phyloP scores from a whole-genome alignment of 768 basidiomycete species.

The Floccularia luteovirens region DNA sequence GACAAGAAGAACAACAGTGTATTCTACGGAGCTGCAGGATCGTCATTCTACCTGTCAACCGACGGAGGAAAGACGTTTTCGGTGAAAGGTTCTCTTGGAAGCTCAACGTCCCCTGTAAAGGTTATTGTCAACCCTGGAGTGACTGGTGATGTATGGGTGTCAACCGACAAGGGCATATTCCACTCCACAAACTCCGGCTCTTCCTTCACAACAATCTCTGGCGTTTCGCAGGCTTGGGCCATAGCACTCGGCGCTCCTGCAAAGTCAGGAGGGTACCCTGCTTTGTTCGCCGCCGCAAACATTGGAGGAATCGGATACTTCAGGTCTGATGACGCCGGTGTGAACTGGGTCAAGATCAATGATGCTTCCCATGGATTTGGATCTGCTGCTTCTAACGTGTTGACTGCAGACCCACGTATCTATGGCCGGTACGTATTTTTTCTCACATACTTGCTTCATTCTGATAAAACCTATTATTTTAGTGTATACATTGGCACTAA shows the following conservation, averaged over 20 bases:
- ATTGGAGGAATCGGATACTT: conserved; percentile 44
- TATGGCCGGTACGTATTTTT: conserved; percentile 41
- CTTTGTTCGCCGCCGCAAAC: conserved; percentile 48
- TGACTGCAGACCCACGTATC: conserved; percentile 45
- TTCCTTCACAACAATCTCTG: conserved; percentile 38
- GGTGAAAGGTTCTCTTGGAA: conserved; percentile 31
- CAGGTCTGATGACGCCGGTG: conserved; percentile 48
- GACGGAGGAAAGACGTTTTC: conserved; percentile 49
- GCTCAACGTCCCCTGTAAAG: conserved; percentile 40
- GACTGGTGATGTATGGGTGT: conserved; percentile 60
- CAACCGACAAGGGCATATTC: conserved; percentile 48
- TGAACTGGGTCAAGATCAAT: conserved; percentile 53
- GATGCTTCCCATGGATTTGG: conserved; percentile 53
- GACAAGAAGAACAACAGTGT: conserved; percentile 50
- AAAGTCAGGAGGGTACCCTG: conserved; percentile 39
- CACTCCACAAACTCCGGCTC: conserved; percentile 47
- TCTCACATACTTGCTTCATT: not conserved
- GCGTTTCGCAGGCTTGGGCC: conserved; percentile 45
- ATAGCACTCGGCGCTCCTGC: conserved; percentile 50
- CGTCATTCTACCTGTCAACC: conserved; percentile 52
- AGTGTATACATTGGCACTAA: conserved; percentile 59
- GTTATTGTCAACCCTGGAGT: conserved; percentile 46
- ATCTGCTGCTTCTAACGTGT: conserved; percentile 32
- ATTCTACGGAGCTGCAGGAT: conserved; percentile 53
- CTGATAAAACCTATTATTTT: not conserved